Base-by-base conservation (phyloP, 106 monocot genomes). In the Allium sativum region DNA sequence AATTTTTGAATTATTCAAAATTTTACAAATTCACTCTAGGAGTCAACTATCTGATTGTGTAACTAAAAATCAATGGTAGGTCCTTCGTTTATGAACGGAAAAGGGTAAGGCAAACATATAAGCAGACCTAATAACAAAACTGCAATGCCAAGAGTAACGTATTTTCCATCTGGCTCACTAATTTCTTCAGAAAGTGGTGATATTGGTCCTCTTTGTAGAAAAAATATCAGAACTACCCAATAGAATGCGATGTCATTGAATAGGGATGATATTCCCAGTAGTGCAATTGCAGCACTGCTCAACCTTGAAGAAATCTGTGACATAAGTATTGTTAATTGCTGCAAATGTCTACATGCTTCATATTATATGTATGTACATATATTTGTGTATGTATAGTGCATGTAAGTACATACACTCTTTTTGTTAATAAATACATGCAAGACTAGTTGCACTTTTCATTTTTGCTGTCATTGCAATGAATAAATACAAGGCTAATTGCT, bases 161-260 rank as follows among this genome's bases (percentile, higher is more conserved):
- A 88, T 53, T 71, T 81, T 47, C 61, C 70, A 17, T 80, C 84
- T 11, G 90, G 91, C 16, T 98, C 90, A 7, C 80, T 87, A 16
- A 98, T 91, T 81, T 98, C 96, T 44, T 98, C 96, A 1, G 87
- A 75, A 1, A 98, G 87, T 8, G 96, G 96, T 59, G 91, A 73
- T 42, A 91, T 70, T 0, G 96, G 96, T 4, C 96, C 96, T 52
- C 96, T 84, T 53, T 98, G 96, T 44, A 98, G 67, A 79, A 98
- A 84, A 66, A 98, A 98, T 77, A 91, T 82, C 16, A 98, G 59
- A 42, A 76, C 82, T 18, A 80, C 75, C 90, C 84, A 98, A 65
- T 91, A 98, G 66, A 98, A 98, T 41, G 96, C 87, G 10, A 98
- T 84, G 47, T 98, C 96, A 58, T 62, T 98, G 74, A 87, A 79